Percentiles rank a stretch among this genome's conserved stretches.
Evolutionary conservation across 306 rosid species (phyloP).

Genomic region (Prunus mira): DNA sequence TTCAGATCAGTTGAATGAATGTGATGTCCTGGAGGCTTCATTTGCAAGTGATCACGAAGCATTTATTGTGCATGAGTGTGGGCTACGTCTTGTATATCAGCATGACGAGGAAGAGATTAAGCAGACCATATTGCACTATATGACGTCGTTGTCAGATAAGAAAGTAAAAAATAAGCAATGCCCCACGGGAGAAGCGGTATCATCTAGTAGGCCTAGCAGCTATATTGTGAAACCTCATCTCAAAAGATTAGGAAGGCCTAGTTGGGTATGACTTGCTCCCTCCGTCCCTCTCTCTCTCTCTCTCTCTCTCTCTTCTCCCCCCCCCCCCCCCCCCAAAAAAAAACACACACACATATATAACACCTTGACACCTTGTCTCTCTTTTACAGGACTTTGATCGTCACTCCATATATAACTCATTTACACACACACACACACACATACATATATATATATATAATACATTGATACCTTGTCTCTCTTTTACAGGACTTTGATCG

Average conservation of each 20-base stretch:
- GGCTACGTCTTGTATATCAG: not conserved
- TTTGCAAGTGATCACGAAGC: not conserved
- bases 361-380: no score
- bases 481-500: slow-evolving; percentile 6
- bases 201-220: not conserved
- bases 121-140: not conserved
- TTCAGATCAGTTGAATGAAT: not conserved
- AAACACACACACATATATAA: no score
- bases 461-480: not conserved
- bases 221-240: not conserved
- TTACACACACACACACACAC: no score
- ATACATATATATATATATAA: no score
- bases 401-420: no score
- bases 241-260: not conserved
- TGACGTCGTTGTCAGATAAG: not conserved
- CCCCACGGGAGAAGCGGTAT: not conserved
- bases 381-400: no score
- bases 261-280: not conserved
- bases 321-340: no score
- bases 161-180: not conserved
- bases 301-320: no score
- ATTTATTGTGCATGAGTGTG: not conserved
- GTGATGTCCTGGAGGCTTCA: not conserved
- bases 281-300: not conserved
- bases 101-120: slow-evolving; percentile 1